These are phyloP conservation scores for Didymella segeticola DNA, from an alignment of 2,329 filamentous ascomycete genomes.

Conservation along the genomic window DNA sequence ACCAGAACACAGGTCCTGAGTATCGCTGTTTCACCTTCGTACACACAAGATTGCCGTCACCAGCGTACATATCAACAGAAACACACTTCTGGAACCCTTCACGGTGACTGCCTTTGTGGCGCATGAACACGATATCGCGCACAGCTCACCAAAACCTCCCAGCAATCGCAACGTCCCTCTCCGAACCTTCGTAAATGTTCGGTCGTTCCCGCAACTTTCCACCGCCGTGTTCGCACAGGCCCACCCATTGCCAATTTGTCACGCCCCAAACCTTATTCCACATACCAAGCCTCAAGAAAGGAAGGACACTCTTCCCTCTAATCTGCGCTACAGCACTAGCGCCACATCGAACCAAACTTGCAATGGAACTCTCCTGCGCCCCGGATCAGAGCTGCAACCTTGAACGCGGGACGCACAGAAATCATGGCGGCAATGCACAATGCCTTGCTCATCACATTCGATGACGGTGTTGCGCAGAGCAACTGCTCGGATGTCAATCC, in stretches of 20 bases:
- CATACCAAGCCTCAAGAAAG: conserved; percentile 4
- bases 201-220: conserved; percentile 10
- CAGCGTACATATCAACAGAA: background rate
- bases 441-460: conserved; percentile 11
- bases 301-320: conserved; percentile 4
- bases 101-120: background rate
- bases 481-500: background rate
- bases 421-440: conserved; percentile 2
- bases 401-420: conserved; percentile 1
- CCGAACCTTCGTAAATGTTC: conserved; percentile 3
- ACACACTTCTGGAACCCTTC: background rate
- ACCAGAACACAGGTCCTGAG: background rate
- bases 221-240: background rate
- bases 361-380: conserved; percentile 6
- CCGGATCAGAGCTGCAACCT: background rate
- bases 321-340: conserved; percentile 13
- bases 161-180: conserved; percentile 8
- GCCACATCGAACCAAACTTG: conserved; percentile 12
- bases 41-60: background rate
- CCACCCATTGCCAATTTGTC: conserved; percentile 11
- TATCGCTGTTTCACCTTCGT: background rate
- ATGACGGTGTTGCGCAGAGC: background rate
- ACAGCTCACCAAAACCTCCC: conserved; percentile 10
- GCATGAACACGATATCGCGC: background rate
- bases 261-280: conserved; percentile 10